Conservation (phyloP, 768 basidiomycete species). For the Rhizopogon roseolus region DNA sequence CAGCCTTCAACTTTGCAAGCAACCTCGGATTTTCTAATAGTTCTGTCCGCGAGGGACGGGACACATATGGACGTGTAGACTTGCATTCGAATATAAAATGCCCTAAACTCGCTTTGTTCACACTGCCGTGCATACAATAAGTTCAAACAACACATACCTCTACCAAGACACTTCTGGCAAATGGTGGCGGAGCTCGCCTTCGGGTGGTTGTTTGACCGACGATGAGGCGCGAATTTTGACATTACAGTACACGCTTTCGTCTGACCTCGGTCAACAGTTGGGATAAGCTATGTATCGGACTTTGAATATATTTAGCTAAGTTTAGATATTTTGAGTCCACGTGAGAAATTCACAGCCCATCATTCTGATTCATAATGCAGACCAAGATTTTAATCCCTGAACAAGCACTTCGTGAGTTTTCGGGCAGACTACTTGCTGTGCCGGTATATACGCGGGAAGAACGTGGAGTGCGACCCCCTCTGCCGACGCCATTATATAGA, state of each 20-base stretch:
- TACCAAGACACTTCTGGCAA: constrained; percentile 78
- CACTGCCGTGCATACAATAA: constrained; percentile 3
- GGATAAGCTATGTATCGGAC: not conserved
- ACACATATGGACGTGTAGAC: constrained; percentile 70
- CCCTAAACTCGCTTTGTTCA: constrained; percentile 36
- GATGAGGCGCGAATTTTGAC: constrained; percentile 81
- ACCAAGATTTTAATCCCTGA: too few relatives aligned
- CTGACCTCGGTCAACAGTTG: not conserved
- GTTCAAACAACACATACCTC: constrained; percentile 39
- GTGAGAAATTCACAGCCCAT: too few relatives aligned
- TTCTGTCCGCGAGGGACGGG: constrained; percentile 86
- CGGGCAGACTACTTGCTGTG: not conserved
- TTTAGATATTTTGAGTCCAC: too few relatives aligned
- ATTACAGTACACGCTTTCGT: constrained; percentile 28
- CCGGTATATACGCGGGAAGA: too few relatives aligned
- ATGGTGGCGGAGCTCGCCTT: constrained; percentile 61
- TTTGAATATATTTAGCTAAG: not conserved
- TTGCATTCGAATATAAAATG: constrained; percentile 95
- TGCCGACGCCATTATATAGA: not conserved
- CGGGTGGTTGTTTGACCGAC: constrained; percentile 55
- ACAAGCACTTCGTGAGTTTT: not conserved
- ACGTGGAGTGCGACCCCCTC: not conserved
- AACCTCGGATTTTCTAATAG: constrained; percentile 75
- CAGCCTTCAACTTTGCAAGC: constrained; percentile 60
- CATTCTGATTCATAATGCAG: too few relatives aligned